A percentile compares a stretch with the other conserved stretches of the same genome.
Conservation (phyloP, 1,284 basidiomycete species). For the Sporisorium graminicola region DNA sequence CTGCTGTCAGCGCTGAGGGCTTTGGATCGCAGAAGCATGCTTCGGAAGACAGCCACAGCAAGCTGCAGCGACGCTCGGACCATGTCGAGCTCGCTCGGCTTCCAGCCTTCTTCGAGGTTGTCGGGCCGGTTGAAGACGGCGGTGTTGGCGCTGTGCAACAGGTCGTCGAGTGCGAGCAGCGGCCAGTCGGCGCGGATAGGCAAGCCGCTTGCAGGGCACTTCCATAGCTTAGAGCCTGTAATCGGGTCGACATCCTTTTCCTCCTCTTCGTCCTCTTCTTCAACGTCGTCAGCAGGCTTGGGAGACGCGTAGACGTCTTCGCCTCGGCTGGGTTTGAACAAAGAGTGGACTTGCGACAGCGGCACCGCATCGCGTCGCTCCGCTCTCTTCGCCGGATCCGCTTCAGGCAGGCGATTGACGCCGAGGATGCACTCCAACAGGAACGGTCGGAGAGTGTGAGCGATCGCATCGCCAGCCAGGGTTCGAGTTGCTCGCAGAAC, state of each 20-base stretch:
- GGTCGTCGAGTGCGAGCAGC: constrained; percentile 80
- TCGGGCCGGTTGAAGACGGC: constrained; percentile 75
- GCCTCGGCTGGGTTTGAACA: constrained; percentile 26
- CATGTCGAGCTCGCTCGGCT: constrained; percentile 83
- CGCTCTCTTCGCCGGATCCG: not conserved
- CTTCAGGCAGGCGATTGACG: constrained; percentile 17
- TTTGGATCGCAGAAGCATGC: constrained; percentile 2
- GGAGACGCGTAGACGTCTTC: not conserved
- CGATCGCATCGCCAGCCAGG: constrained; percentile 4
- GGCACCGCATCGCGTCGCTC: constrained; percentile 12
- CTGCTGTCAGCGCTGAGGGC: no score
- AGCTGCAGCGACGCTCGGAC: constrained; percentile 78
- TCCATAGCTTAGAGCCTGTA: constrained; percentile 70
- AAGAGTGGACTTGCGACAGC: constrained; percentile 20
- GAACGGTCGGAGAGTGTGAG: constrained; percentile 21
- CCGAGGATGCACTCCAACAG: constrained; percentile 26
- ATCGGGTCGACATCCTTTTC: constrained; percentile 55
- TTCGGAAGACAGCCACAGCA: constrained; percentile 70
- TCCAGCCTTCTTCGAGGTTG: constrained; percentile 80
- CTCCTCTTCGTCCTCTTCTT: constrained; percentile 35
- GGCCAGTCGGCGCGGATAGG: constrained; percentile 82
- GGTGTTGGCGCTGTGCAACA: constrained; percentile 73
- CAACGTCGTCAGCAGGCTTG: constrained; percentile 65
- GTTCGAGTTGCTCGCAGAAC: constrained; percentile 8
- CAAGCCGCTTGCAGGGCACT: constrained; percentile 72